phyloP scores from a whole-genome alignment of 768 basidiomycete species.

The Podaxis sp. region DNA sequence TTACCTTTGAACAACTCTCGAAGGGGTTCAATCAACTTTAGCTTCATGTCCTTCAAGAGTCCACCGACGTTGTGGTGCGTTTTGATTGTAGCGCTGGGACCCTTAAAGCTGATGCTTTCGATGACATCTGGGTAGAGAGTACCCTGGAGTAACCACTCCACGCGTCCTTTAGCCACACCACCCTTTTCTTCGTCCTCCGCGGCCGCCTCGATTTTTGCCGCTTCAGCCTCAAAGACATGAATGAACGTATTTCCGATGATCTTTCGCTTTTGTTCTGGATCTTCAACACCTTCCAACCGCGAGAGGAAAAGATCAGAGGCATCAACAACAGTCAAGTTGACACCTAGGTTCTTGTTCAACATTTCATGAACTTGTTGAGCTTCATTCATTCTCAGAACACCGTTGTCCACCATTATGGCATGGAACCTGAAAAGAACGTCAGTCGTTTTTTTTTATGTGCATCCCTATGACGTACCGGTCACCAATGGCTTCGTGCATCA shows the following conservation, averaged over 20 bases:
- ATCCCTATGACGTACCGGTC: conserved; percentile 60
- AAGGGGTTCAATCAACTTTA: conserved; percentile 97
- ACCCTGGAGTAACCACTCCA: conserved; percentile 97
- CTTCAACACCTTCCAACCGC: conserved; percentile 86
- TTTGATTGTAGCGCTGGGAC: conserved; percentile 98
- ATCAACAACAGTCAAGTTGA: conserved; percentile 95
- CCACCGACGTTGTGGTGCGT: conserved; percentile 99
- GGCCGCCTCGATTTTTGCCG: conserved; percentile 78
- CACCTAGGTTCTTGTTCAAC: conserved; percentile 90
- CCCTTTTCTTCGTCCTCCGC: conserved; percentile 78
- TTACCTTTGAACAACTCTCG: conserved; percentile 97
- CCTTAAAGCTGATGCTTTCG: conserved; percentile 99
- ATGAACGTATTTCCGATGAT: conserved; percentile 99
- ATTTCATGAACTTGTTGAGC: conserved; percentile 88
- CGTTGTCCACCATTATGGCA: conserved; percentile 99
- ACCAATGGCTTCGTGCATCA: conserved; percentile 99
- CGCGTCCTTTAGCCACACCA: conserved; percentile 77
- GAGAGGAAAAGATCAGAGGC: conserved; percentile 92
- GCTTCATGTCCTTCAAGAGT: conserved; percentile 93
- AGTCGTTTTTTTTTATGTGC: background rate
- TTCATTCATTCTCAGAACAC: conserved; percentile 91
- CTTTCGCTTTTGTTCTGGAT: conserved; percentile 96
- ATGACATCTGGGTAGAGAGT: conserved; percentile 99
- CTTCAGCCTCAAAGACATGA: conserved; percentile 95
- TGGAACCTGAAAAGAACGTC: conserved; percentile 67